Base-by-base conservation (phyloP, 1,139 yeast species). In the Zygoascus meyerae region DNA sequence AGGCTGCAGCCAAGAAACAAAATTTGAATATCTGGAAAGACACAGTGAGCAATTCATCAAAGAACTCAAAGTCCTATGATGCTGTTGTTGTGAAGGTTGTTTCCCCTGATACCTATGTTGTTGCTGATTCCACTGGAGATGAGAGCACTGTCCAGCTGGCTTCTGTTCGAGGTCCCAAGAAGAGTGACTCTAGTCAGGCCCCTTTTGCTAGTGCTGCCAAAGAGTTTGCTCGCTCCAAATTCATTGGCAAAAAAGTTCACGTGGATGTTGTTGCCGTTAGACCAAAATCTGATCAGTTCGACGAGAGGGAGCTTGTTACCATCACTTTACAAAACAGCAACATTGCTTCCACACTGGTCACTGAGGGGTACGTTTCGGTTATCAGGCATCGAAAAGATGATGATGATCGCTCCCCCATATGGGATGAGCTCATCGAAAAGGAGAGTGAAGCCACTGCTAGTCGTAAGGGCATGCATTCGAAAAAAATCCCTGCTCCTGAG, bases 391-490 rank as follows among this genome's bases (percentile, higher is more conserved):
- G 82, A 60, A 81, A 81, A 63, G 87, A 84, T 50, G 65, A 72
- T 39, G 77, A 77, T 38, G 87, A 82, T 60, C 75, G 89, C 55
- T 80, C 95, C 1, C 74, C 80, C 35, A 75, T 79, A 55, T 86
- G 95, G 94, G 95, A 86, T 61, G 74, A 73, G 48, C 72, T 86
- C 48, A 65, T 85, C 42, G 95, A 85, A 62, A 70, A 81, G 46
- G 95, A 87, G 64, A 72, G 74, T 41, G 72, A 71, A 42, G 82
- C 92, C 18, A 73, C 70, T 54, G 75, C 72, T 47, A 67, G 67
- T 28, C 77, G 79, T 55, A 72, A 70, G 48, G 95, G 95, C 30
- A 72, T 86, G 46, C 81, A 75, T 60, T 72, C 80, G 43, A 72
- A 74, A 47, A 81, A 81, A 59, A 68, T 75, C 3, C 78, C 81